A percentile compares a stretch with the other conserved stretches of the same genome.
These are phyloP conservation scores for Vitis labrusca DNA, from an alignment of 164 flowering plant genomes.

Conservation along the genomic window DNA sequence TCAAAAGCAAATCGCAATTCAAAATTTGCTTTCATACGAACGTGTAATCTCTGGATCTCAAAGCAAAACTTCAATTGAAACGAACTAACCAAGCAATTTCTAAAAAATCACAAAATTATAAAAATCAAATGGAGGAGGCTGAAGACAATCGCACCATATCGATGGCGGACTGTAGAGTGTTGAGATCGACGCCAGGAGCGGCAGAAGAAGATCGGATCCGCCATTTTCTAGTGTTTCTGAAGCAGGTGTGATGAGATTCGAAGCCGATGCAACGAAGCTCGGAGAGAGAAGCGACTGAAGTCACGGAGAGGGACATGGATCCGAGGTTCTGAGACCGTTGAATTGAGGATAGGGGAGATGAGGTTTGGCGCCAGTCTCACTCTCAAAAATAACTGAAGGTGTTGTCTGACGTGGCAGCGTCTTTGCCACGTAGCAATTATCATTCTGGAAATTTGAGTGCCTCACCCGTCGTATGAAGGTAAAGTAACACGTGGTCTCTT, in stretches of 20 bases:
- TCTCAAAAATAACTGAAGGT: no score
- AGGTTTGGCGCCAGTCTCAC: constrained; percentile 1
- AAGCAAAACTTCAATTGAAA: no score
- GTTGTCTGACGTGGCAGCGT: no score
- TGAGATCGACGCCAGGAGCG: constrained; percentile 59
- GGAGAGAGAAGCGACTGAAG: constrained; percentile 15
- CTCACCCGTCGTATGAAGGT: no score
- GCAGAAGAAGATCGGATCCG: constrained; percentile 58
- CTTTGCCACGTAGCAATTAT: no score
- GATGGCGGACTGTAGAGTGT: constrained; percentile 68
- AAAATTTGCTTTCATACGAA: no score
- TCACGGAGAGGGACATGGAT: constrained; percentile 23
- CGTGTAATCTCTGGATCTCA: no score
- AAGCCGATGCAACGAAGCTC: not conserved
- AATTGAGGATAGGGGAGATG: not conserved
- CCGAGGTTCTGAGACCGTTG: not conserved
- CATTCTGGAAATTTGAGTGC: no score
- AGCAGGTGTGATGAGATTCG: constrained; percentile 1
- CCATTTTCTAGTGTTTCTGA: constrained; percentile 20
- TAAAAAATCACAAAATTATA: not conserved
- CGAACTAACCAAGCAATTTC: no score
- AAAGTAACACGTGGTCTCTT: no score
- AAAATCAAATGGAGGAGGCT: not conserved
- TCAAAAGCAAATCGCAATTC: no score
- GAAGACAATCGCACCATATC: constrained; percentile 41